Base-by-base conservation (phyloP, 495 filamentous ascomycete genomes). In the Podospora pseudopauciseta region DNA sequence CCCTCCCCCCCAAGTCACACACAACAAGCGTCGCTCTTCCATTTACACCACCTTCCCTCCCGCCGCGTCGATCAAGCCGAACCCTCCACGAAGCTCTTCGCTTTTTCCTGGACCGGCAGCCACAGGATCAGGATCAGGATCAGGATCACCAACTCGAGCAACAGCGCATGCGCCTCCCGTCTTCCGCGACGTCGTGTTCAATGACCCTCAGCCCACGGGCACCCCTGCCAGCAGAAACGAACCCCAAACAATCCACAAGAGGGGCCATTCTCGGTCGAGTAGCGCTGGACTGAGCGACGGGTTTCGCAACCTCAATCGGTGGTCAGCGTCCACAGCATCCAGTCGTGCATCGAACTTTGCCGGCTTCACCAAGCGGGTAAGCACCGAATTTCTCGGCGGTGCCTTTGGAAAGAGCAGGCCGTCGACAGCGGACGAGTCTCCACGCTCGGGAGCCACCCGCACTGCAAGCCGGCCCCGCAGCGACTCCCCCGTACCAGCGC, bases 321-420 rank as follows among this genome's bases (percentile, higher is more conserved):
- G 91, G 92, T 94, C 91, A 30, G 86, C 89, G 30, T 92, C 90
- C 4, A 92, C 92, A 23, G 74, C 85, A 11, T 92, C 89, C 58
- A 93, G 90, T 76, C 86, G 81, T 60, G 78, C 83, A 34, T 90
- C 90, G 54, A 79, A 83, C 80, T 56, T 81, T 76, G 72, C 84
- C 74, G 87, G 81, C 69, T 83, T 83, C 70, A 86, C 88, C 57
- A 84, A 84, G 66, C 82, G 86, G 69, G 80, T 88, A 65, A 82
- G 86, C 70, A 70, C 77, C 60, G 80, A 80, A 39, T 76, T 75
- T 28, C 55, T 74, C n/a, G 74, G 65, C 11, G 68, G 68, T 20
- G 72, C 72, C n/a, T 72, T 73, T 56, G 57, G 65, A 64, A 71
- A 67, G 65, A 70, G 67, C 64, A 69, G 71, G 32, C 73, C 72